Conservation (phyloP, 352 stramenopile species). For the Phytopythium aichiense region DNA sequence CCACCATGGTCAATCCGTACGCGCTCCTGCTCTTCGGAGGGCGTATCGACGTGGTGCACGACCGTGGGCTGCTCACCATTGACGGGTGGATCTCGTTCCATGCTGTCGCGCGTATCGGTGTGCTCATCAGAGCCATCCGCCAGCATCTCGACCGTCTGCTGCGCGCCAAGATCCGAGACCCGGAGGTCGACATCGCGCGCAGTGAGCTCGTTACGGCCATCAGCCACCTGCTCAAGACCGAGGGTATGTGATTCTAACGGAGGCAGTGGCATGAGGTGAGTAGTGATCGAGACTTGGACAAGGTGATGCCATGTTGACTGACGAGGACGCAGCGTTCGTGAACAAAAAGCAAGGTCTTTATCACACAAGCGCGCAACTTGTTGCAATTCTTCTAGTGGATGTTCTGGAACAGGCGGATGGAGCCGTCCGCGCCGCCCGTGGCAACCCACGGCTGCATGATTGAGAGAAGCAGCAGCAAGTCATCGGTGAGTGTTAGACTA, state of each 20-base stretch:
- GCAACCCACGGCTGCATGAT: constrained; percentile 86
- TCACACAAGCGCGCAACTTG: neutral
- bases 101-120: constrained; percentile 91
- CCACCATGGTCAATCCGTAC: constrained; percentile 96
- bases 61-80: constrained; percentile 81
- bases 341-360: neutral
- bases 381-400: constrained; percentile 74
- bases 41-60: constrained; percentile 88
- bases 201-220: constrained; percentile 84
- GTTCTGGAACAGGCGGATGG: constrained; percentile 97
- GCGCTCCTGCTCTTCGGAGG: constrained; percentile 98
- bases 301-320: neutral
- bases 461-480: constrained; percentile 10
- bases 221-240: constrained; percentile 70
- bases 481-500: neutral
- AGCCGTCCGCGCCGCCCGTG: constrained; percentile 93
- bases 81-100: constrained; percentile 95
- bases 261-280: neutral
- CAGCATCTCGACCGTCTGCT: constrained; percentile 92
- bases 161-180: constrained; percentile 92
- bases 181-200: constrained; percentile 87
- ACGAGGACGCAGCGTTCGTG: neutral
- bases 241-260: constrained; percentile 52
- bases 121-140: constrained; percentile 95
- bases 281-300: neutral